phyloP scores from a whole-genome alignment of 2,329 filamentous ascomycete species.

The Colletotrichum cuscutae region DNA sequence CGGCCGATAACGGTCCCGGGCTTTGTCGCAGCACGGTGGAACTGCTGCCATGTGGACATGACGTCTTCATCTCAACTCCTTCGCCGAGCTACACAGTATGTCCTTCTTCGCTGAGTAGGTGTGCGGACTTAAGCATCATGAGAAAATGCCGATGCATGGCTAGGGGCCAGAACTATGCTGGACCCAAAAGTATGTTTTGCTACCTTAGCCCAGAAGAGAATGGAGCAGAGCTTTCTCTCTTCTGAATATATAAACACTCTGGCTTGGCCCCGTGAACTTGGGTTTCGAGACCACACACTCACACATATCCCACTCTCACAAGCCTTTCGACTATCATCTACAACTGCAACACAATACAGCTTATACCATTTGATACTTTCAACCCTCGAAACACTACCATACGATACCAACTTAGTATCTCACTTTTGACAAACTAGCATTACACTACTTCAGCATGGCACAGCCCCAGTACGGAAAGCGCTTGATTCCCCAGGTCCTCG shows the following conservation, averaged over 20 bases:
- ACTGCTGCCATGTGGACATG: constrained; percentile 19
- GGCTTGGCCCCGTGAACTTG: neutral
- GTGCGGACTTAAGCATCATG: constrained; percentile 7
- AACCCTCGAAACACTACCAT: neutral
- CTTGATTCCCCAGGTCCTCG: constrained; percentile 50
- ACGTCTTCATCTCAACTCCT: constrained; percentile 24
- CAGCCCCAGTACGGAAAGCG: constrained; percentile 38
- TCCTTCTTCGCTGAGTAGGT: neutral
- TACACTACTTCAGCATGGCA: constrained; percentile 18
- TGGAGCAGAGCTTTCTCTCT: constrained; percentile 3
- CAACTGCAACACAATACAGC: neutral
- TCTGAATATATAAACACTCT: constrained; percentile 3
- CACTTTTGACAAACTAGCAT: neutral
- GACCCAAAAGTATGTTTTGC: neutral
- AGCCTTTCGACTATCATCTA: neutral
- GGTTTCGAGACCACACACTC: neutral
- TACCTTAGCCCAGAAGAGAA: neutral
- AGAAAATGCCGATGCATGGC: neutral
- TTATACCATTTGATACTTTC: neutral
- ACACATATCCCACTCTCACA: neutral
- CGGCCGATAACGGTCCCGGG: constrained; percentile 18
- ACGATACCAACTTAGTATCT: neutral
- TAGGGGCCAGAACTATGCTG: neutral
- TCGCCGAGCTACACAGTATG: constrained; percentile 19
- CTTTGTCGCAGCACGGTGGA: constrained; percentile 17